Evolutionary conservation across 345 rosid species (phyloP), one percentile per base, ranked within the genome.

Genomic region (Eucalyptus coolabah): DNA sequence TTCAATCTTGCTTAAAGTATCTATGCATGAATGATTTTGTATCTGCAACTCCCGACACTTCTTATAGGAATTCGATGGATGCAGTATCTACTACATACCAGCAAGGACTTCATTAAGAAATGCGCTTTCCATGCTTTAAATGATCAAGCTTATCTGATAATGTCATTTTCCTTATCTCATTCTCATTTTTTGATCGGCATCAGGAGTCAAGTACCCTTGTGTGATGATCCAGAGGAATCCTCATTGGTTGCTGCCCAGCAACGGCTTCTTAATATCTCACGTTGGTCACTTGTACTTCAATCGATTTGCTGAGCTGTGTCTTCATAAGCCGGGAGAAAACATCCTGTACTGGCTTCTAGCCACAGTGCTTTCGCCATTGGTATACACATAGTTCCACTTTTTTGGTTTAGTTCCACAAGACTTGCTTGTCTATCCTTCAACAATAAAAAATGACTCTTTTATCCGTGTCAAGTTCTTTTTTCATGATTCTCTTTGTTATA

Each of bases 321-420:
- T 93, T 72, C 94, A 93, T 90, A 93, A 92, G 91, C 95, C 94
- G 9, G 93, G 92, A 6, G 92, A 94, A 89, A 51, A 91, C 7
- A 17, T 90, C 87, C 60, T 90, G n/a, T 88, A 87, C 37, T 17
- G 89, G 44, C 18, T 91, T 14, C 56, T 94, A 14, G 93, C 92
- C 56, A 87, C 90, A 18, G 21, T 91, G 86, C 91, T 93, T 44
- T 88, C 92, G 4, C 95, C 94, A 12, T 86, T 94, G 91, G 94
- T 93, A 92, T 87, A 50, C 65, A 6, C 86, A 60, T 42, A 12
- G 8, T 37, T 37, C 49, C 69, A 49, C 12, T 49, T 17, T 87
- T 88, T 21, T 9, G 24, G 47, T 56, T 72, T 34, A 40, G 47
- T 21, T 40, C 16, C 47, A 40, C 17, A 77, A 77, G 42, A 77